Evolutionary conservation across 768 basidiomycete species (phyloP).

Genomic region (Macrolepiota fuliginosa): DNA sequence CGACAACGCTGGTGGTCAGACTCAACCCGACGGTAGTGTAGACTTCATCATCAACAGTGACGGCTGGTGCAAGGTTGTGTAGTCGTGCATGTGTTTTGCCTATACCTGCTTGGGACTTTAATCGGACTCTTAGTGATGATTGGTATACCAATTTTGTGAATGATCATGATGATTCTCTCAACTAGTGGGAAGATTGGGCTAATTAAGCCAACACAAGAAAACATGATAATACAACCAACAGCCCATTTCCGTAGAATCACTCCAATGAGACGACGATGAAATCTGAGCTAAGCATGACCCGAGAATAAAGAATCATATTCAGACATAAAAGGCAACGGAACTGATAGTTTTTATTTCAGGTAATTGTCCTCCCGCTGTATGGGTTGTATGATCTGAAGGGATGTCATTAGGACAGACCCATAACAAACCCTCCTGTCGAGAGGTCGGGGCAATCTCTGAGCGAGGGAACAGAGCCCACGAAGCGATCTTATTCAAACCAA

Average conservation of each 20-base stretch:
- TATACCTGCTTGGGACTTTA: background rate
- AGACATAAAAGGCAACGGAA: background rate
- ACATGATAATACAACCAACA: background rate
- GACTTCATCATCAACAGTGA: constrained; percentile 40
- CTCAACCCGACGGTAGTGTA: constrained; percentile 38
- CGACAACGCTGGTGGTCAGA: constrained; percentile 41
- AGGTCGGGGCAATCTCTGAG: too few relatives aligned
- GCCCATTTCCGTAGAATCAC: background rate
- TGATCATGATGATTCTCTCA: background rate
- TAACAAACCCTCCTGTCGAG: too few relatives aligned
- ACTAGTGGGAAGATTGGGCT: background rate
- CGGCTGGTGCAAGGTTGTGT: constrained; percentile 37
- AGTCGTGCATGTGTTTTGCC: background rate
- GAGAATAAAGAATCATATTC: too few relatives aligned
- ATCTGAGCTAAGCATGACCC: background rate
- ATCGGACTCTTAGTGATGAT: background rate
- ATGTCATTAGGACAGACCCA: background rate
- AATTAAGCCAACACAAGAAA: background rate
- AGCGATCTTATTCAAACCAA: too few relatives aligned
- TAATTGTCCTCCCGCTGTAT: background rate
- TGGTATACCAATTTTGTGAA: background rate
- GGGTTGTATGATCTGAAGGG: background rate
- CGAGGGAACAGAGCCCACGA: too few relatives aligned
- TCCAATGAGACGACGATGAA: background rate
- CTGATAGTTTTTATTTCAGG: too few relatives aligned